Percentiles rank a stretch among this genome's conserved stretches.
Conservation (phyloP, 2,329 filamentous ascomycete genomes). For the Emydomyces testavorans region DNA sequence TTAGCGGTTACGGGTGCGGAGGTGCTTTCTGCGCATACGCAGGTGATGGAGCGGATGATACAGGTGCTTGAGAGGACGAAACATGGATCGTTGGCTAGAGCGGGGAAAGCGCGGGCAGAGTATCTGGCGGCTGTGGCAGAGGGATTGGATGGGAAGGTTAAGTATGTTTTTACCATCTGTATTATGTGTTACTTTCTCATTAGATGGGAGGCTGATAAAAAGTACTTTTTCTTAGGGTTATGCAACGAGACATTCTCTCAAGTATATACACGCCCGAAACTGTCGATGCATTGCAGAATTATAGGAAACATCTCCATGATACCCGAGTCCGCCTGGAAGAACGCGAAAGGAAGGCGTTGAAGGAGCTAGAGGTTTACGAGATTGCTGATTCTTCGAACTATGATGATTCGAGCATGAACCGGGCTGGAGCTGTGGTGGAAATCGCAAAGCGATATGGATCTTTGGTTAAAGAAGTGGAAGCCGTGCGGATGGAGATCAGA, state of each 20-base stretch:
- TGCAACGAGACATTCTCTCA: slow-evolving; percentile 28
- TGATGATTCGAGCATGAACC: not conserved
- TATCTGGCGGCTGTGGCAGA: slow-evolving; percentile 31
- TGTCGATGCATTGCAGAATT: slow-evolving; percentile 24
- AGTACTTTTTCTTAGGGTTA: slow-evolving; percentile 22
- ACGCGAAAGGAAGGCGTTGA: slow-evolving; percentile 21
- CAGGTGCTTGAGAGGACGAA: slow-evolving; percentile 33
- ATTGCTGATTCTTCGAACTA: slow-evolving; percentile 17
- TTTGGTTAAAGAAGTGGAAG: slow-evolving; percentile 30
- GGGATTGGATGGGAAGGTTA: slow-evolving; percentile 29
- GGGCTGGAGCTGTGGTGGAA: slow-evolving; percentile 23
- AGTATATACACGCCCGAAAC: slow-evolving; percentile 31
- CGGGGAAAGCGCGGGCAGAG: slow-evolving; percentile 30
- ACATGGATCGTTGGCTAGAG: slow-evolving; percentile 29
- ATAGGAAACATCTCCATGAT: slow-evolving; percentile 26
- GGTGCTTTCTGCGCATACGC: slow-evolving; percentile 25
- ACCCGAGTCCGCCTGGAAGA: slow-evolving; percentile 24
- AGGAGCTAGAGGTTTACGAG: slow-evolving; percentile 29
- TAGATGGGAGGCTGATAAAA: too few species aligned
- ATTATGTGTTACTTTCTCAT: too few species aligned
- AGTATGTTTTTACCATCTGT: slow-evolving; percentile 24
- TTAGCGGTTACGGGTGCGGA: slow-evolving; percentile 29
- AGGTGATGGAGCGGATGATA: slow-evolving; percentile 29
- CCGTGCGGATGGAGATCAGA: slow-evolving; percentile 28
- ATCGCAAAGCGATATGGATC: slow-evolving; percentile 31